Percentiles rank a stretch among this genome's conserved stretches.
phyloP scores from a whole-genome alignment of 257 asterid species.

The Fraxinus cuspidata region DNA sequence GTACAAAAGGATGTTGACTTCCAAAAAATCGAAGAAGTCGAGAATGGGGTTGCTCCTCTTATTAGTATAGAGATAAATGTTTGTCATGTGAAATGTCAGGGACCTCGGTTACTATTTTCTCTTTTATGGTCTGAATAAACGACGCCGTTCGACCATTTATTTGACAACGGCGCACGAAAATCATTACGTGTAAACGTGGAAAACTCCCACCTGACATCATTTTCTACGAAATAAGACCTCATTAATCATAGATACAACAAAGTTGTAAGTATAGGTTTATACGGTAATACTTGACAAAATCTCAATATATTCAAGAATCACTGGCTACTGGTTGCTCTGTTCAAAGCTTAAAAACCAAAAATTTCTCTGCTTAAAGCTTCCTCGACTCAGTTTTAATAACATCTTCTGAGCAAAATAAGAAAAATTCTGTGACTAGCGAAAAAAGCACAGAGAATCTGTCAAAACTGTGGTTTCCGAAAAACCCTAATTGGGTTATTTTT shows the following conservation, averaged over 20 bases:
- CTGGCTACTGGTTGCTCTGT: not conserved
- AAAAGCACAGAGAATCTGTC: constrained; percentile 12
- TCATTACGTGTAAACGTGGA: not conserved
- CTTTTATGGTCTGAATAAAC: not conserved
- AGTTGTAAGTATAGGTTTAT: not conserved
- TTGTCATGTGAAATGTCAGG: too few species aligned
- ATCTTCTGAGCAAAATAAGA: not conserved
- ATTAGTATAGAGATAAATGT: too few species aligned
- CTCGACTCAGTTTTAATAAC: not conserved
- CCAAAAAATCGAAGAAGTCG: not conserved
- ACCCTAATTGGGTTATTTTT: constrained; percentile 41
- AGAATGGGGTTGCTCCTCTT: not conserved
- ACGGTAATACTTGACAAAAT: not conserved
- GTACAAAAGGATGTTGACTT: not conserved
- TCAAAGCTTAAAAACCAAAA: not conserved
- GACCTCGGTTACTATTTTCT: too few species aligned
- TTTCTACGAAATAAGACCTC: not conserved
- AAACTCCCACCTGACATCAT: not conserved
- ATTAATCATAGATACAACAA: not conserved
- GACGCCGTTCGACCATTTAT: not conserved
- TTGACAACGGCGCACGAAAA: not conserved
- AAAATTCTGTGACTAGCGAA: not conserved
- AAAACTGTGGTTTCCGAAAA: constrained; percentile 16
- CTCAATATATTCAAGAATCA: not conserved
- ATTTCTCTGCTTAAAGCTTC: not conserved